Conservation (phyloP, 441 rosid species). For the Aleurites moluccanus region DNA sequence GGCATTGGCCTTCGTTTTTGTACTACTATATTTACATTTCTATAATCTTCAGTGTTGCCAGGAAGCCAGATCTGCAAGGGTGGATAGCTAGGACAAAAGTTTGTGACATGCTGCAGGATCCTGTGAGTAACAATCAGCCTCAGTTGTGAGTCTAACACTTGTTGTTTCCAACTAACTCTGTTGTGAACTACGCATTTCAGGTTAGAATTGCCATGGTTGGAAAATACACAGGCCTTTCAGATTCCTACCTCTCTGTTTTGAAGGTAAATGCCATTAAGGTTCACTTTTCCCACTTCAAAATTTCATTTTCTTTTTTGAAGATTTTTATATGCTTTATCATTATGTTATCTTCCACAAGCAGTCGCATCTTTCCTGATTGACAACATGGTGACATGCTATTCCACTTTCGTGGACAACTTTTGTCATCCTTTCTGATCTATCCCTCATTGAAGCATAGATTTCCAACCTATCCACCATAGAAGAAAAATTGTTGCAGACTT, state of each 20-base stretch:
- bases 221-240: constrained; percentile 73
- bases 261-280: constrained; percentile 41
- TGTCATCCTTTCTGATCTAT: neutral
- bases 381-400: neutral
- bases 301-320: neutral
- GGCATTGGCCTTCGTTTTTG: neutral
- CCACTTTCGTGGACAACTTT: neutral
- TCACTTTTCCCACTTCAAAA: neutral
- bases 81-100: constrained; percentile 73
- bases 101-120: constrained; percentile 63
- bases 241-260: constrained; percentile 74
- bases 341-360: neutral
- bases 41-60: constrained; percentile 46
- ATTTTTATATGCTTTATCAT: neutral
- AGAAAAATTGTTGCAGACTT: neutral
- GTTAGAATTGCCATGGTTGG: constrained; percentile 78
- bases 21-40: constrained; percentile 23
- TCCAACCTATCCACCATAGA: neutral
- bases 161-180: constrained; percentile 11
- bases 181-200: constrained; percentile 37
- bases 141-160: neutral
- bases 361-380: neutral
- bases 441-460: neutral
- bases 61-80: constrained; percentile 53
- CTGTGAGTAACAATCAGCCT: constrained; percentile 46